Conservation (phyloP, 345 rosid species). For the Pugionium cornutum region DNA sequence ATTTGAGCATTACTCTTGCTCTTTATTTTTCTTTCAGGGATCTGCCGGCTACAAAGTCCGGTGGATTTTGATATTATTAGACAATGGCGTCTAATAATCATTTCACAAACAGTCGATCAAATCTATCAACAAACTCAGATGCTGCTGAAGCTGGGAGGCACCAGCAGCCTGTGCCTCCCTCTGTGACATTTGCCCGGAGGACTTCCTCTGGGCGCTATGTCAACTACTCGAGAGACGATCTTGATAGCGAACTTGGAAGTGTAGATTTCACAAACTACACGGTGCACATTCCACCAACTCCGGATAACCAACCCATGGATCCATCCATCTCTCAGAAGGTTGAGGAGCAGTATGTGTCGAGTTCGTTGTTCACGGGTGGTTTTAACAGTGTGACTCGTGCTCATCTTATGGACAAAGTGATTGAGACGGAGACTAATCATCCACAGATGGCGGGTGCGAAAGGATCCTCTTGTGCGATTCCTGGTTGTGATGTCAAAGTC, state of each 20-base stretch:
- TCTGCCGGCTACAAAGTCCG: no score
- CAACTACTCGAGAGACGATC: conserved; percentile 94
- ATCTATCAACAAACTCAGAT: no score
- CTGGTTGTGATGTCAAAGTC: conserved; percentile 92
- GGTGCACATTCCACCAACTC: conserved; percentile 90
- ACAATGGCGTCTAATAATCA: no score
- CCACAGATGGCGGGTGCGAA: conserved; percentile 99
- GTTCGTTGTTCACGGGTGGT: conserved; percentile 88
- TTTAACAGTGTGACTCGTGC: conserved; percentile 92
- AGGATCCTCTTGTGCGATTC: conserved; percentile 85
- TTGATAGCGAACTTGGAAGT: conserved; percentile 91
- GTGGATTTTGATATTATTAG: no score
- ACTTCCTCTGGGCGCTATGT: conserved; percentile 88
- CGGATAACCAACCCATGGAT: conserved; percentile 97
- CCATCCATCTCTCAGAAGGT: conserved; percentile 90
- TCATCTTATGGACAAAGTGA: conserved; percentile 97
- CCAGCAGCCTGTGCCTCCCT: no score
- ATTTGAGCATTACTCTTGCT: neutral
- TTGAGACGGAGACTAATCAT: conserved; percentile 80
- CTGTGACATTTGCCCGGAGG: conserved; percentile 58
- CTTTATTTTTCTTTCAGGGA: neutral
- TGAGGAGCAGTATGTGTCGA: conserved; percentile 96
- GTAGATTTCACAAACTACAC: conserved; percentile 76
- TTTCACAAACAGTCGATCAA: no score
- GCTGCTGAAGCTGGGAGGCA: no score